Base-by-base conservation (phyloP, 305 asterid genomes). In the Salvia sclarea region DNA sequence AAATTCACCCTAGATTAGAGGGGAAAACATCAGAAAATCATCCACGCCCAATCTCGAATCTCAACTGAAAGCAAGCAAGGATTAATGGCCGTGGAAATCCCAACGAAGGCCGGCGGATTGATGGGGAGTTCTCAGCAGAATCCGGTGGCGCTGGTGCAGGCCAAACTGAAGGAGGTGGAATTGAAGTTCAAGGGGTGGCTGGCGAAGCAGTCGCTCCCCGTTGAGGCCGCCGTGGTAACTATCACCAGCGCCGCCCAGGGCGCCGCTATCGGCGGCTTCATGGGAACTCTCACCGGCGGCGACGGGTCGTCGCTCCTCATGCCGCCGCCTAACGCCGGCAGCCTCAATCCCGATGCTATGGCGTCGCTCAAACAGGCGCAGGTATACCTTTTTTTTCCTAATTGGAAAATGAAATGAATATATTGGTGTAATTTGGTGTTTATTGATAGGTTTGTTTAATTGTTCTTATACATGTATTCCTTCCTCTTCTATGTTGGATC, bases 281-380 rank as follows among this genome's bases (percentile, higher is more conserved):
- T 90, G 97, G 98, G 98, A 52, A 86, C 90, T 9, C 81, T 92
- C 61, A 84, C 96, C 3, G 74, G 82, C 2, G 77, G 82, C 9
- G 97, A 92, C 41, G 73, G 86, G 3, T 75, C 89, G 50, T 70
- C 89, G 52, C 44, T 93, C 59, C 66, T 83, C 20, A 77, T 81
- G 59, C 96, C 93, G 64, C 93, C 96, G 3, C 84, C 97, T 0
- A 86, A 79, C 61, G 84, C 85, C 8, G 84, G 82, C 12, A 77
- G 67, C 61, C 47, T 85, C 12, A 85, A 79, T 65, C 89, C 97
- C 10, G 88, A 90, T 11, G 96, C 96, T 35, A 79, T 88, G 89
- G 86, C 93, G 14, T 84, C 97, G 20, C 82, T 92, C 64, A 82
- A 88, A 79, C 98, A 92, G 84, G 97, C 98, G 17, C 92, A 92